phyloP scores from a whole-genome alignment of 2,329 filamentous ascomycete genomes.

The Dactylellina haptotyla region DNA sequence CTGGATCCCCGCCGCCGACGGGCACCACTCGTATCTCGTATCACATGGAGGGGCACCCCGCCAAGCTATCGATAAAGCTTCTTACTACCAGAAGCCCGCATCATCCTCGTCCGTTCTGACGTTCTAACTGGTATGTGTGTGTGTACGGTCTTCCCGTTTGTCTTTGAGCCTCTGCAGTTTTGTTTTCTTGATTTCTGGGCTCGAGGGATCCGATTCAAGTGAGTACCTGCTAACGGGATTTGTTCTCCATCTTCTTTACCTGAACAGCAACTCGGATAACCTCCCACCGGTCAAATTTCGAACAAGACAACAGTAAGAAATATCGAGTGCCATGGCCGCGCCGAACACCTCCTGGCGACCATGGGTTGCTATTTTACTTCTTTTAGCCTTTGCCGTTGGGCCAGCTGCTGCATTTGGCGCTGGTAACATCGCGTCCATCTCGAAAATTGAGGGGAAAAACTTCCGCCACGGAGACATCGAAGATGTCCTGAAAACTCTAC shows the following conservation, averaged over 20 bases:
- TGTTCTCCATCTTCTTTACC: neutral
- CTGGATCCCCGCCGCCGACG: neutral
- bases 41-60: conserved; percentile 36
- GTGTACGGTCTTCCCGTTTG: conserved; percentile 1
- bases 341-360: conserved; percentile 34
- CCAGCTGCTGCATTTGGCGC: conserved; percentile 73
- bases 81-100: neutral
- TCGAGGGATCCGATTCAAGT: neutral
- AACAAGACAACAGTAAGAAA: neutral
- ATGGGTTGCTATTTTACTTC: conserved; percentile 61
- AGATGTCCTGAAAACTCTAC: conserved; percentile 79
- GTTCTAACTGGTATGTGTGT: conserved; percentile 5
- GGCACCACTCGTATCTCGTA: neutral
- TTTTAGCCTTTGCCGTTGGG: conserved; percentile 65
- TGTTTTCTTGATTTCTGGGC: neutral
- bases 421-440: conserved; percentile 71
- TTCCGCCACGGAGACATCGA: conserved; percentile 73
- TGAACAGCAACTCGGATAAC: neutral
- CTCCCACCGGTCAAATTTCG: neutral
- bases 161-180: neutral
- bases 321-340: conserved; percentile 16
- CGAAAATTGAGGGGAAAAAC: conserved; percentile 73
- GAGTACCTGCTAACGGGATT: neutral
- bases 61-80: conserved; percentile 40
- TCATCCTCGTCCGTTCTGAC: neutral